A percentile compares a stretch with the other conserved stretches of the same genome.
Conservation (phyloP, 768 basidiomycete genomes). For the Tylopilus felleus region DNA sequence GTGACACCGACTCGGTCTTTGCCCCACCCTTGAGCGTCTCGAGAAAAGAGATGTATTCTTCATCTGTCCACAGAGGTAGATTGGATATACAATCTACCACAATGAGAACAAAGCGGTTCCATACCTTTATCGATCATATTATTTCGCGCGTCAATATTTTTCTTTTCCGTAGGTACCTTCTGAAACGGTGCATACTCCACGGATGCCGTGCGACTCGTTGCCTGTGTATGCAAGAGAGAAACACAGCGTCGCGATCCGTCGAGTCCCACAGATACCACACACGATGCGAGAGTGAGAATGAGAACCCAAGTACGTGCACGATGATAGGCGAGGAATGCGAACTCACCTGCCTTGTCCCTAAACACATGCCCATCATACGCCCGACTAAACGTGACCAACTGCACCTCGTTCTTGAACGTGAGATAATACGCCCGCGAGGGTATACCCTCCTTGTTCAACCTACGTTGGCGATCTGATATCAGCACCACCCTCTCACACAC, state of each 20-base stretch:
- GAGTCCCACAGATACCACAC: slow-evolving; percentile 74
- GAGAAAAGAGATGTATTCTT: slow-evolving; percentile 81
- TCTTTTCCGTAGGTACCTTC: slow-evolving; percentile 71
- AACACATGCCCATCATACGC: slow-evolving; percentile 93
- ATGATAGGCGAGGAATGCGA: too few species aligned
- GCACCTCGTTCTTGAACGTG: slow-evolving; percentile 75
- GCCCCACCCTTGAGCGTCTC: slow-evolving; percentile 57
- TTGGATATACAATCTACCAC: neutral
- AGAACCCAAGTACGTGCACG: too few species aligned
- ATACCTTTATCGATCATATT: slow-evolving; percentile 85
- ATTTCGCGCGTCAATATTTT: slow-evolving; percentile 76
- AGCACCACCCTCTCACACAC: too few species aligned
- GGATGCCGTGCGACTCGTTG: slow-evolving; percentile 78
- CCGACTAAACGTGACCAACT: slow-evolving; percentile 68
- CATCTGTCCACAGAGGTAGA: slow-evolving; percentile 49
- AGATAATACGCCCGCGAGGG: slow-evolving; percentile 93
- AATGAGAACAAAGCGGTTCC: too few species aligned
- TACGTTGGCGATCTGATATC: too few species aligned
- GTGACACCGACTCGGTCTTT: slow-evolving; percentile 55
- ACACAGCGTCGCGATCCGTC: slow-evolving; percentile 68
- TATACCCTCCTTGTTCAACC: too few species aligned
- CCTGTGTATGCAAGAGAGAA: neutral
- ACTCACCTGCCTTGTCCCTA: slow-evolving; percentile 81
- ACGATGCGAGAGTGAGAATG: too few species aligned
- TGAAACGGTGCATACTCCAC: slow-evolving; percentile 95